A percentile compares a stretch with the other conserved stretches of the same genome.
Evolutionary conservation across 352 stramenopile genomes (phyloP).

Genomic region (Phytophthora sp.): DNA sequence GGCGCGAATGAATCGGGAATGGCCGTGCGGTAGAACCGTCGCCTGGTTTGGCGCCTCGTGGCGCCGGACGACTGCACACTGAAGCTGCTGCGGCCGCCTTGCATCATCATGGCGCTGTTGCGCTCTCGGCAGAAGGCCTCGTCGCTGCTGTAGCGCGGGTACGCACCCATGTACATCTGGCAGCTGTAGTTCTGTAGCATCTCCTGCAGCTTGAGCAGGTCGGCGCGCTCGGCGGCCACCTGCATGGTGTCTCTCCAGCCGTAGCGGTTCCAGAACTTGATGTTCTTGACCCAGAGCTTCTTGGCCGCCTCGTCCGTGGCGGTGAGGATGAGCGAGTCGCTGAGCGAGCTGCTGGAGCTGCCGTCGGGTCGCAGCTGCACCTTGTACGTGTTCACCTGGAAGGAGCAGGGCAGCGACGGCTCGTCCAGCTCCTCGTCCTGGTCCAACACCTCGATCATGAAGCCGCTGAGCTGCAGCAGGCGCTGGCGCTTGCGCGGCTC

Average conservation of each 20-base stretch:
- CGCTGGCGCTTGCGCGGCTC: constrained; percentile 28
- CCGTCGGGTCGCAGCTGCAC: constrained; percentile 33
- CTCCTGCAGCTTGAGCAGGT: constrained; percentile 47
- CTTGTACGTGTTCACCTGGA: constrained; percentile 75
- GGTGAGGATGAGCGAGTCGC: constrained; percentile 62
- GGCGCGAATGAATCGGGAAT: constrained; percentile 33
- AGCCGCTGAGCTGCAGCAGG: constrained; percentile 66
- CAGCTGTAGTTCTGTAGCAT: constrained; percentile 23
- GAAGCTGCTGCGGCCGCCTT: constrained; percentile 20
- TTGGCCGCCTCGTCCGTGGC: constrained; percentile 51
- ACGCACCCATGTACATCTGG: neutral
- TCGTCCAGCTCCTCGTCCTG: constrained; percentile 48
- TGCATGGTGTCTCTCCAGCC: constrained; percentile 65
- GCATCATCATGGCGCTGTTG: constrained; percentile 31
- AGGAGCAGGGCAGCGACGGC: constrained; percentile 54
- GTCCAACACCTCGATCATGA: constrained; percentile 66
- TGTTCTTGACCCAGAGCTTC: constrained; percentile 68
- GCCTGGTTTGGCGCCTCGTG: constrained; percentile 36
- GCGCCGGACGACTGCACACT: constrained; percentile 16
- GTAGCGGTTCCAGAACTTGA: constrained; percentile 72
- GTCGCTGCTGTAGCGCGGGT: constrained; percentile 31
- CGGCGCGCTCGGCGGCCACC: constrained; percentile 43
- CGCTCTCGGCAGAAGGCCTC: constrained; percentile 23
- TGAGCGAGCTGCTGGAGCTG: constrained; percentile 33
- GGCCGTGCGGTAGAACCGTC: constrained; percentile 62